These are phyloP conservation scores for Limonium bicolor DNA, from an alignment of 148 eudicot genomes.

Conservation along the genomic window DNA sequence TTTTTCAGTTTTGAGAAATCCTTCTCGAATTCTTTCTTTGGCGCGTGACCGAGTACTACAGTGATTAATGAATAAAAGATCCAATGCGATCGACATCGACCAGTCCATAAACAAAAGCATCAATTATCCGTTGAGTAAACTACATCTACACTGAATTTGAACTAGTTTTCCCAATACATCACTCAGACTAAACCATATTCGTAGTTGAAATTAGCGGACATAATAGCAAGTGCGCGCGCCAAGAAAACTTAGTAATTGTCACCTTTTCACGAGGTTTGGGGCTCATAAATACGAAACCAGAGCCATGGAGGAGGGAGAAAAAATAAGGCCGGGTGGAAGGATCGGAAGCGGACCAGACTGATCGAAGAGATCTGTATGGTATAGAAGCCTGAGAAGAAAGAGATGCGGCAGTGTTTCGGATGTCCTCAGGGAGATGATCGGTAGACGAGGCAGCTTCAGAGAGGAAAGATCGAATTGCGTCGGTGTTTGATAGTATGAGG, in stretches of 20 bases:
- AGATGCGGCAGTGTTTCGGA: constrained; percentile 28
- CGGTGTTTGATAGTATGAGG: constrained; percentile 37
- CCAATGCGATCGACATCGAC: too few relatives aligned
- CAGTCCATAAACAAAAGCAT: too few relatives aligned
- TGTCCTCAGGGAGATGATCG: constrained; percentile 20
- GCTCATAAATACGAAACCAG: constrained; percentile 37
- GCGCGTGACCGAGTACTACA: too few relatives aligned
- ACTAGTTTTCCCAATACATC: too few relatives aligned
- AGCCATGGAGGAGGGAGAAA: constrained; percentile 29
- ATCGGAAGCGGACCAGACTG: constrained; percentile 50
- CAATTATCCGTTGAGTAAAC: too few relatives aligned
- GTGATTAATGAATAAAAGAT: too few relatives aligned
- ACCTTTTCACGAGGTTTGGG: constrained; percentile 86
- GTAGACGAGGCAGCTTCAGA: constrained; percentile 15
- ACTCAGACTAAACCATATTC: too few relatives aligned
- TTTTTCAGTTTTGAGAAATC: too few relatives aligned
- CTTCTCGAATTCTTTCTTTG: too few relatives aligned
- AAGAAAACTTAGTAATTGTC: background rate
- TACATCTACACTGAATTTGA: too few relatives aligned
- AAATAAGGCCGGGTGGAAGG: constrained; percentile 31
- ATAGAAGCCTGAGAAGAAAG: constrained; percentile 32
- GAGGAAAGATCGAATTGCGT: constrained; percentile 32
- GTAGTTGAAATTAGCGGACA: too few relatives aligned
- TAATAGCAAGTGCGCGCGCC: too few relatives aligned
- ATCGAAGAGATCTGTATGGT: constrained; percentile 44